These are phyloP conservation scores for Santalum album DNA, from an alignment of 164 flowering plant species.

Conservation along the genomic window DNA sequence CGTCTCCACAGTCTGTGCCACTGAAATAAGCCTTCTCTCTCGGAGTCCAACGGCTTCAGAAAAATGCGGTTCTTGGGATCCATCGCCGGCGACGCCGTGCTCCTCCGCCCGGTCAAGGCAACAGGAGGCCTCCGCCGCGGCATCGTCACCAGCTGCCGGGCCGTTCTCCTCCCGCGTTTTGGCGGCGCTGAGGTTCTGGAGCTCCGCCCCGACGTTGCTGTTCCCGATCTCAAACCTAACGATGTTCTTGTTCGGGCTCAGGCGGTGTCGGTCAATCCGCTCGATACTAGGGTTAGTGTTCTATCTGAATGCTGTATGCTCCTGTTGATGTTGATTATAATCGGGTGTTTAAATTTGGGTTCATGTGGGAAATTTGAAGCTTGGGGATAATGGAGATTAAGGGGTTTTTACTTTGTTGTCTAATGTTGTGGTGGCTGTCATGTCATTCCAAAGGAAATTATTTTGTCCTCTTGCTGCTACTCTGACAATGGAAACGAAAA, in stretches of 20 bases:
- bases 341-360: too few relatives aligned
- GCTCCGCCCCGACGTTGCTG: constrained; percentile 44
- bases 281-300: constrained; percentile 56
- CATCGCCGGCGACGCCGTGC: not conserved
- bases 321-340: too few relatives aligned
- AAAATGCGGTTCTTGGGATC: not conserved
- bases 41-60: too few relatives aligned
- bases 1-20: too few relatives aligned
- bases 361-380: too few relatives aligned
- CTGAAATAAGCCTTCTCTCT: too few relatives aligned
- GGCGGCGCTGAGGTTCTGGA: constrained; percentile 89
- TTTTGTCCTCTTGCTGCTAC: too few relatives aligned
- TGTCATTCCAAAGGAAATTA: too few relatives aligned
- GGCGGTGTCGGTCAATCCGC: constrained; percentile 89
- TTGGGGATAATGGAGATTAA: too few relatives aligned
- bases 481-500: too few relatives aligned
- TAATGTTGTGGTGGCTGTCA: too few relatives aligned
- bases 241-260: constrained; percentile 88
- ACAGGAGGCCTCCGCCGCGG: constrained; percentile 17
- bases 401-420: too few relatives aligned
- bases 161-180: constrained; percentile 73
- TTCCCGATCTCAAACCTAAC: constrained; percentile 71
- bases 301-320: not conserved
- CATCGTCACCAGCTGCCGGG: constrained; percentile 62
- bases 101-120: not conserved